Evolutionary conservation across 352 stramenopile species (phyloP).

Genomic region (Phytophthora tentaculata): DNA sequence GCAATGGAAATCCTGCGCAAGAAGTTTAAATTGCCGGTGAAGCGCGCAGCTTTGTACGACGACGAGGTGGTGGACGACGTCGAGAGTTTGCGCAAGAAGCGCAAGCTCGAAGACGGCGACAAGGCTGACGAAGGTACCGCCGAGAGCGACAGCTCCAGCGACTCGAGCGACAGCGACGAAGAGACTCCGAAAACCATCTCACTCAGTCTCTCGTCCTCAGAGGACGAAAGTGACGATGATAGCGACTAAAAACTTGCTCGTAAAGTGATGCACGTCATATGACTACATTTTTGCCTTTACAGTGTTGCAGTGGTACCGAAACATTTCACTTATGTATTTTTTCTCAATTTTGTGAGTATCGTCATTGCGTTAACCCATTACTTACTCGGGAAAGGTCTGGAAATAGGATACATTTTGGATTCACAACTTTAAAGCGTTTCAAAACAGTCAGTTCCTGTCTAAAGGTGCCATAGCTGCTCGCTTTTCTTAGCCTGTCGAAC

Average conservation of each 20-base stretch:
- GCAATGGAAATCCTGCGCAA: slow-evolving; percentile 82
- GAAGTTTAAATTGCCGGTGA: slow-evolving; percentile 82
- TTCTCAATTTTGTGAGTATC: background rate
- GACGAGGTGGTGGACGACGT: slow-evolving; percentile 81
- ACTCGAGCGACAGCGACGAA: slow-evolving; percentile 65
- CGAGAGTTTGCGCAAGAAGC: slow-evolving; percentile 69
- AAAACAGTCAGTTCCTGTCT: background rate
- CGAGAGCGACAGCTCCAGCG: slow-evolving; percentile 56
- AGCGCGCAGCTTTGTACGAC: slow-evolving; percentile 70
- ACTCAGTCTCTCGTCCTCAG: slow-evolving; percentile 73
- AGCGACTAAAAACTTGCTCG: slow-evolving; percentile 43
- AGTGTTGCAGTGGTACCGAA: slow-evolving; percentile 7
- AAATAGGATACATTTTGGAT: background rate
- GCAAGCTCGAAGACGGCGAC: slow-evolving; percentile 61
- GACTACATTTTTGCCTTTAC: background rate
- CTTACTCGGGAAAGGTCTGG: slow-evolving; percentile 6
- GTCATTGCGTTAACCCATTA: background rate
- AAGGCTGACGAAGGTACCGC: slow-evolving; percentile 38
- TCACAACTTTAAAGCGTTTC: background rate
- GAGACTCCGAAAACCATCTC: slow-evolving; percentile 71
- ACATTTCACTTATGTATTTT: background rate
- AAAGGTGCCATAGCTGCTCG: slow-evolving; percentile 1
- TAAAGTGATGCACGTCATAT: background rate
- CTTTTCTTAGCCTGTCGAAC: slow-evolving; percentile 22
- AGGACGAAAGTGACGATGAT: slow-evolving; percentile 66